Conservation (phyloP, 2,329 filamentous ascomycete genomes). For the Emmonsiellopsis sp. region DNA sequence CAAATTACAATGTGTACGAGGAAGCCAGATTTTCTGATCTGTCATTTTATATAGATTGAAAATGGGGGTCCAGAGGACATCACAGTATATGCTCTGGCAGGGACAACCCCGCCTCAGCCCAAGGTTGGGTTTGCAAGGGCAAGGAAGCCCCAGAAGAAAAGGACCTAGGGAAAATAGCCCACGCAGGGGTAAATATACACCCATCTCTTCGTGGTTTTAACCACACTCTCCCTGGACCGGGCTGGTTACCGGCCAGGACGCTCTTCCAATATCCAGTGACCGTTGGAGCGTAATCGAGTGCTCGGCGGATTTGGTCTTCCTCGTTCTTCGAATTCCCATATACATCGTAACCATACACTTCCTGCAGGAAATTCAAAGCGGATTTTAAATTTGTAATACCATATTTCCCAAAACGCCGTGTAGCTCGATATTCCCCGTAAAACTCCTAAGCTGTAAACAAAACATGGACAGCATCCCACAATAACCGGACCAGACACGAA, state of each 20-base stretch:
- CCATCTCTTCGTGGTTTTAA: too few species aligned
- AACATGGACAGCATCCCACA: not conserved
- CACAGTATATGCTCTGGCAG: slow-evolving; percentile 40
- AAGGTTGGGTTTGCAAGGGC: slow-evolving; percentile 46
- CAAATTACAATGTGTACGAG: too few species aligned
- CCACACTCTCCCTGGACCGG: too few species aligned
- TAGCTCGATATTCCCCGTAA: not conserved
- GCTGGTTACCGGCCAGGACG: too few species aligned
- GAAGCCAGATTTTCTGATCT: too few species aligned
- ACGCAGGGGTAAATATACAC: not conserved
- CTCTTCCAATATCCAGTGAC: too few species aligned
- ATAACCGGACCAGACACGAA: too few species aligned
- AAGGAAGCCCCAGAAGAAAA: slow-evolving; percentile 41
- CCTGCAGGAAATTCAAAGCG: not conserved
- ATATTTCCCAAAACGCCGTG: not conserved
- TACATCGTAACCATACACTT: not conserved
- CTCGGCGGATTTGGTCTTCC: not conserved
- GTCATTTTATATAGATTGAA: slow-evolving; percentile 38
- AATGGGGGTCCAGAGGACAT: slow-evolving; percentile 34
- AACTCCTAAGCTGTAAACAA: not conserved
- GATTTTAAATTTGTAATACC: not conserved
- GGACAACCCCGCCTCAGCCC: too few species aligned
- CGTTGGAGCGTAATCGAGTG: too few species aligned
- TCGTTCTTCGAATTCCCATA: not conserved
- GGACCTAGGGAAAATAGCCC: too few species aligned